phyloP scores from a whole-genome alignment of 2,329 filamentous ascomycete genomes.

The Cladosporium phlei region DNA sequence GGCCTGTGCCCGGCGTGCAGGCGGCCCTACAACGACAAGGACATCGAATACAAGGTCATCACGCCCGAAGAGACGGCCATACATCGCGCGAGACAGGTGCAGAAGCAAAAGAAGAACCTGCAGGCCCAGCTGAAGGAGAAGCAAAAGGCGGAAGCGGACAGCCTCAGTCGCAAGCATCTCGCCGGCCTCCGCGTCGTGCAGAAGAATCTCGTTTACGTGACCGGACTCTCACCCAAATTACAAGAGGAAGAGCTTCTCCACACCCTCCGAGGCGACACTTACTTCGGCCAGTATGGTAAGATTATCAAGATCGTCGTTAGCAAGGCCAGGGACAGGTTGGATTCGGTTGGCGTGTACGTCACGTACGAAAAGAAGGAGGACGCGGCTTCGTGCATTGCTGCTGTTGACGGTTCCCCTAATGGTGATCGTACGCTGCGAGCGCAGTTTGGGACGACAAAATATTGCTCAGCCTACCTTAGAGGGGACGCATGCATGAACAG shows the following conservation, averaged over 20 bases:
- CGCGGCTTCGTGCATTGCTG: slow-evolving; percentile 81
- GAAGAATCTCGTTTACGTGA: slow-evolving; percentile 98
- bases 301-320: slow-evolving; percentile 99
- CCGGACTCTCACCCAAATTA: slow-evolving; percentile 84
- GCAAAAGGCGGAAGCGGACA: slow-evolving; percentile 93
- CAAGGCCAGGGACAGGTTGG: slow-evolving; percentile 80
- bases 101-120: slow-evolving; percentile 90
- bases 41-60: slow-evolving; percentile 93
- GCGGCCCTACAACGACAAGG: slow-evolving; percentile 91
- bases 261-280: slow-evolving; percentile 82
- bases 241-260: slow-evolving; percentile 88
- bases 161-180: slow-evolving; percentile 90
- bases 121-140: slow-evolving; percentile 88
- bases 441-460: slow-evolving; percentile 89
- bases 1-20: slow-evolving; percentile 96
- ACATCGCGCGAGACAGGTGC: slow-evolving; percentile 67
- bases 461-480: slow-evolving; percentile 93
- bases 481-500: slow-evolving; percentile 93
- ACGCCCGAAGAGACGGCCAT: slow-evolving; percentile 82
- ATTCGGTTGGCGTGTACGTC: slow-evolving; percentile 96
- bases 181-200: slow-evolving; percentile 94
- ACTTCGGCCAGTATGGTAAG: slow-evolving; percentile 96
- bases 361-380: slow-evolving; percentile 91
- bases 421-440: slow-evolving; percentile 76
- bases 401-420: slow-evolving; percentile 88